phyloP scores from a whole-genome alignment of 1,284 basidiomycete genomes.

The Apiotrichum laibachii region DNA sequence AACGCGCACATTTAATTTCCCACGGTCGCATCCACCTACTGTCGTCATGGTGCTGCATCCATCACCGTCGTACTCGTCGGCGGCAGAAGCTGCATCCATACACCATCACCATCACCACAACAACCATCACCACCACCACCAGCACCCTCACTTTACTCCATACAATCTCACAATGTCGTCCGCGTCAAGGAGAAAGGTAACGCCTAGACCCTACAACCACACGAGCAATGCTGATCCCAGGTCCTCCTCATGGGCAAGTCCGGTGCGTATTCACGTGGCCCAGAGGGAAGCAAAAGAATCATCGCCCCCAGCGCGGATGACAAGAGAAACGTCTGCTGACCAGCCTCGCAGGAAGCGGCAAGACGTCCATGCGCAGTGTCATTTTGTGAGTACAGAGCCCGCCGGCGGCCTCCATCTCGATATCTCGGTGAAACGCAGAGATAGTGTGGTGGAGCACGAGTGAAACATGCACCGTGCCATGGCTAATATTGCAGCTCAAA shows the following conservation, averaged over 20 bases:
- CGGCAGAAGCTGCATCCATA: not conserved
- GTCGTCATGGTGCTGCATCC: not conserved
- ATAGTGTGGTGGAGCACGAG: no score
- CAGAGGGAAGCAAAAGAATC: not conserved
- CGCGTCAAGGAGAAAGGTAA: constrained; percentile 42
- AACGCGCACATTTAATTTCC: not conserved
- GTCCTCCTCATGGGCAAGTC: constrained; percentile 94
- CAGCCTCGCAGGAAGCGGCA: constrained; percentile 53
- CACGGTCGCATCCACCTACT: not conserved
- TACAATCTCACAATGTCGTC: constrained; percentile 31
- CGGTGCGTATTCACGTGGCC: constrained; percentile 47
- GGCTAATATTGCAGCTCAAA: constrained; percentile 65
- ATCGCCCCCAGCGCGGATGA: no score
- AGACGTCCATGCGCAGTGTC: constrained; percentile 96
- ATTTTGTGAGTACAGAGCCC: constrained; percentile 72
- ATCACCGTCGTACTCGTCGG: not conserved
- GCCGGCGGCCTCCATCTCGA: no score
- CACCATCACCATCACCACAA: not conserved
- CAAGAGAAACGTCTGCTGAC: not conserved
- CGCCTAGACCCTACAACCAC: not conserved
- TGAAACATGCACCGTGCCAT: no score
- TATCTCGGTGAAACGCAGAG: no score
- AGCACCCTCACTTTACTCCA: constrained; percentile 2
- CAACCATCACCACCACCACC: constrained; percentile 1
- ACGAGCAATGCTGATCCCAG: constrained; percentile 22